Conservation (phyloP, 129 eudicot genomes). For the Artemisia argyi region DNA sequence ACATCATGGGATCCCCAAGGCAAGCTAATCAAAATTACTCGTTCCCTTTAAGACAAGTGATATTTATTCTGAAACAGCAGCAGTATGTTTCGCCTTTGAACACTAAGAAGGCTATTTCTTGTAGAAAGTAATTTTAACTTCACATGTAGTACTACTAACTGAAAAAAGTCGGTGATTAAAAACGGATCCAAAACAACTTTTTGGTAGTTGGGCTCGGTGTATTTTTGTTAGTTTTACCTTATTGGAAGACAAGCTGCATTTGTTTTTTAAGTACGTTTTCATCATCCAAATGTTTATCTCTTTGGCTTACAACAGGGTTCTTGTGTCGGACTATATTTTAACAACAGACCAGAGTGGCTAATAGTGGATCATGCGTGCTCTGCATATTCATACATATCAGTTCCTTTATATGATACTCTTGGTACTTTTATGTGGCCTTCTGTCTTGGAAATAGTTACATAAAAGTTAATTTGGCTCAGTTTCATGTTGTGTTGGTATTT, state of each 20-base stretch:
- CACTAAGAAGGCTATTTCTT: no score
- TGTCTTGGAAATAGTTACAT: neutral
- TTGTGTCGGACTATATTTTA: conserved; percentile 69
- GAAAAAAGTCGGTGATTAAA: no score
- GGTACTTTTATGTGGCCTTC: conserved; percentile 40
- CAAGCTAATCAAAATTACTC: conserved; percentile 24
- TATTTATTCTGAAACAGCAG: no score
- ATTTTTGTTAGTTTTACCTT: no score
- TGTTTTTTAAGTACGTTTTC: no score
- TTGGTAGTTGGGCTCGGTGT: no score
- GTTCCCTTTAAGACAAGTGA: neutral
- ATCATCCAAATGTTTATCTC: no score
- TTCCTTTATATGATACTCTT: conserved; percentile 81
- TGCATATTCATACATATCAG: conserved; percentile 74
- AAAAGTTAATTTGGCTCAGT: no score
- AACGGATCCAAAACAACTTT: no score
- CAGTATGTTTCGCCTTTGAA: no score
- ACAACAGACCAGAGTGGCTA: conserved; percentile 86
- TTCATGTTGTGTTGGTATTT: neutral
- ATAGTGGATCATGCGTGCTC: conserved; percentile 88
- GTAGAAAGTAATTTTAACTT: no score
- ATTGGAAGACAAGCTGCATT: conserved; percentile 1
- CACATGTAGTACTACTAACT: no score
- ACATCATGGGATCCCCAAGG: conserved; percentile 66
- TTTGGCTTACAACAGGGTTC: conserved; percentile 54